Percentiles rank a stretch among this genome's conserved stretches.
phyloP scores from a whole-genome alignment of 2,329 filamentous ascomycete genomes.

The Xylariales sp. region DNA sequence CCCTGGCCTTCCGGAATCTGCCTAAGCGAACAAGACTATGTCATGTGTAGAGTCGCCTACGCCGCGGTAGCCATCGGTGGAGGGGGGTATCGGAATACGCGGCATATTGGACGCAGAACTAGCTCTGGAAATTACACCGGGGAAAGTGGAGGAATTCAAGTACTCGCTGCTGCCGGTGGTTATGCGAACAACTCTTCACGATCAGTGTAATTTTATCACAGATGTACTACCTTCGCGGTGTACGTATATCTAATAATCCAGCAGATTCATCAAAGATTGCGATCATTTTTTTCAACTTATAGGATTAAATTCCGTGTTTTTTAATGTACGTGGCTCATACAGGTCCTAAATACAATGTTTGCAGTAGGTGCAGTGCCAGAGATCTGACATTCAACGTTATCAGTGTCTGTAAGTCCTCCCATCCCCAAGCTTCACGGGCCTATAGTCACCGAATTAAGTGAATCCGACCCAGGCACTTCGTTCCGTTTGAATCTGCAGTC shows the following conservation, averaged over 20 bases:
- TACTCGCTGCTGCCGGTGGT: not conserved
- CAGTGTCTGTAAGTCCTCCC: not conserved
- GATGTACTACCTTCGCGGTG: not conserved
- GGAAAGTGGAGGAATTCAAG: too few species aligned
- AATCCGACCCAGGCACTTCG: conserved; percentile 21
- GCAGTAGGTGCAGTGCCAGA: not conserved
- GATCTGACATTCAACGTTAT: not conserved
- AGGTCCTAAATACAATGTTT: not conserved
- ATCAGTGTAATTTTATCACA: not conserved
- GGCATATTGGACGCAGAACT: too few species aligned
- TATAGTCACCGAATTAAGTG: not conserved
- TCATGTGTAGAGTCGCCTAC: too few species aligned
- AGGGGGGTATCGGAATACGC: too few species aligned
- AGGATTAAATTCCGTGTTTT: not conserved
- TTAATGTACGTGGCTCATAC: not conserved
- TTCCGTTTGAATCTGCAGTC: conserved; percentile 17
- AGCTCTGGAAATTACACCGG: too few species aligned
- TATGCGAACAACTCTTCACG: not conserved
- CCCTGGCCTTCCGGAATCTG: too few species aligned
- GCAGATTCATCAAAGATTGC: not conserved
- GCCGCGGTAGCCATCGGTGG: too few species aligned
- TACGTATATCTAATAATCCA: not conserved
- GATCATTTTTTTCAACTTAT: not conserved
- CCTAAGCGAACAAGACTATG: too few species aligned
- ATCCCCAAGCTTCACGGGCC: not conserved